Evolutionary conservation across 192 early-diverging fungal species (phyloP).

Genomic region (Chytriomyces hyalinus): DNA sequence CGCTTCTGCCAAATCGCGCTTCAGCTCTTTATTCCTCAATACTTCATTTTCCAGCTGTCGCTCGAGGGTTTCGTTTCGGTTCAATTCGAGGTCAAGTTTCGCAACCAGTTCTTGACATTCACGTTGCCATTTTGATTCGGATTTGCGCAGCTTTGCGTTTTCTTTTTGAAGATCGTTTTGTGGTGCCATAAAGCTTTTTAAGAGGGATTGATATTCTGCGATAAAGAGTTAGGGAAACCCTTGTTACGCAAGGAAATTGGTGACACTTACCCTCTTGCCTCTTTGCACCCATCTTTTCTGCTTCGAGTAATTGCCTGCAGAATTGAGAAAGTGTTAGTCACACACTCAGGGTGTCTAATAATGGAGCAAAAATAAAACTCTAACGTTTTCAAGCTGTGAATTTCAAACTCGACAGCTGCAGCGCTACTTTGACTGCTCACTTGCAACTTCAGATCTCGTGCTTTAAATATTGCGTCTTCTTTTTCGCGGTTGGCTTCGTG

Average conservation of each 20-base stretch:
- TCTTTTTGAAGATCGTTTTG: constrained; percentile 55
- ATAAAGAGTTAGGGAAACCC: not conserved
- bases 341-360: not conserved
- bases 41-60: constrained; percentile 44
- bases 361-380: not conserved
- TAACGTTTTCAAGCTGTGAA: constrained; percentile 54
- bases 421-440: constrained; percentile 33
- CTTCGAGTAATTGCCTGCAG: constrained; percentile 50
- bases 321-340: not conserved
- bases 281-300: constrained; percentile 49
- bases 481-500: constrained; percentile 27
- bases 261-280: constrained; percentile 49
- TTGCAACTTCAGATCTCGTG: constrained; percentile 49
- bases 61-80: constrained; percentile 48
- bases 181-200: constrained; percentile 53
- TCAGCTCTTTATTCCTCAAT: constrained; percentile 50
- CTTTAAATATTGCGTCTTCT: constrained; percentile 40
- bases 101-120: constrained; percentile 59
- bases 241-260: not conserved
- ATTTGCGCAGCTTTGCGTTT: constrained; percentile 41
- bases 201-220: constrained; percentile 51
- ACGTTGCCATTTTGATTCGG: constrained; percentile 53
- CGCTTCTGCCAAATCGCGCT: constrained; percentile 54
- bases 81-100: constrained; percentile 57
- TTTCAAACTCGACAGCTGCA: constrained; percentile 58